Base-by-base conservation (phyloP, 2,329 filamentous ascomycete genomes). In the Zelopaecilomyces penicillatus region DNA sequence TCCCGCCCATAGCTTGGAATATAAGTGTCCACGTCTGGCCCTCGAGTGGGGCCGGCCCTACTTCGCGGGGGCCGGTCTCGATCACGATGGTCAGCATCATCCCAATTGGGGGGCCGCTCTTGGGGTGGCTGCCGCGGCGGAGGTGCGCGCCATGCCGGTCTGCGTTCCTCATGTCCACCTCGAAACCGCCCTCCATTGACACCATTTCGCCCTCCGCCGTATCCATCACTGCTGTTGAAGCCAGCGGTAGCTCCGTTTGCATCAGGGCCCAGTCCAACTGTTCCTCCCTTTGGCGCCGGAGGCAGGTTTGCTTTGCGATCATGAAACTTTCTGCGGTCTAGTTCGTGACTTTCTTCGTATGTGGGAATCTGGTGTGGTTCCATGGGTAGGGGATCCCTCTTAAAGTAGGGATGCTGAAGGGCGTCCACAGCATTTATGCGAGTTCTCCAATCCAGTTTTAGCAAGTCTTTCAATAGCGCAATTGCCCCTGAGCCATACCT, bases 381-480 rank as follows among this genome's bases (percentile, higher is more conserved):
- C 34, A 90, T 82, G 6, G 93, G 93, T 4, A 85, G 71, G 4
- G 93, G 93, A 1, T 76, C 66, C 45, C 79, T 85, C 50, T 80
- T 83, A 69, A 98, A 97, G 65, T 96, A 98, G 1, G 87, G 82
- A 57, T 98, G 93, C 51, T 94, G 78, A 26, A 98, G 70, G 1
- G 93, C 93, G 65, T 98, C 93, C 28, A 94, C 85, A 0, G 93
- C 93, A 60, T 97, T 98, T 61, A 95, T 83, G 41, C 93, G 80
- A 53, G 78, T 83, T 41, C 80, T 80, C 87, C 90, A 97, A 61
- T 98, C 88, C 11, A 98, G 80, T 57, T 79, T 88, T 43, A 98
- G 70, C 11, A 98, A 75, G 50, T 95, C 86, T 43, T 78, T 80
- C 1, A 98, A 72, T 9, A 98, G 69, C 27, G 86, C 85, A 11